phyloP scores from a whole-genome alignment of 345 rosid genomes.

The Bruguiera parviflora region DNA sequence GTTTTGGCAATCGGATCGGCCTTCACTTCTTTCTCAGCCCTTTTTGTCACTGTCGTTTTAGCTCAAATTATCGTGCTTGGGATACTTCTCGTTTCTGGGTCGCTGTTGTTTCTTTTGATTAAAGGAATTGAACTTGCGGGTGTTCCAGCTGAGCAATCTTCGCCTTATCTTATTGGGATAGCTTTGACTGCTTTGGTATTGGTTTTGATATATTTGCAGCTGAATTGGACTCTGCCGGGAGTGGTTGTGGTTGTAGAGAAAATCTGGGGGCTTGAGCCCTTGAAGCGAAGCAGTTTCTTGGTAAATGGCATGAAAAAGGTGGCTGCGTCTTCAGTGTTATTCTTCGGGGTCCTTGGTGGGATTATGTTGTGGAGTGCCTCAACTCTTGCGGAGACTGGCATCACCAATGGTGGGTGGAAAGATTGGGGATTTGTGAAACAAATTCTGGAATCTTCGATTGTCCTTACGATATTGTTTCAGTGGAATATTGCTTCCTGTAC shows the following conservation, averaged over 20 bases:
- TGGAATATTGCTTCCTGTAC: slow-evolving; percentile 47
- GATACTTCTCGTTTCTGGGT: slow-evolving; percentile 25
- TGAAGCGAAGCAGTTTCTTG: slow-evolving; percentile 52
- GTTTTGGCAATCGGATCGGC: slow-evolving; percentile 52
- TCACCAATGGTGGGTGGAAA: slow-evolving; percentile 35
- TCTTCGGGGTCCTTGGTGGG: slow-evolving; percentile 25
- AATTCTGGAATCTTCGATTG: slow-evolving; percentile 43
- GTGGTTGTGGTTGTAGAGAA: slow-evolving; percentile 66
- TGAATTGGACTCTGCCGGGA: slow-evolving; percentile 47
- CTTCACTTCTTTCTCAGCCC: slow-evolving; percentile 53
- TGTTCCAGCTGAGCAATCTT: slow-evolving; percentile 23
- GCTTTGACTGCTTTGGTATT: slow-evolving; percentile 11
- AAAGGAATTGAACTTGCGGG: slow-evolving; percentile 28
- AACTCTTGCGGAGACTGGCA: neutral
- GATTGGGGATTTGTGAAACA: slow-evolving; percentile 38
- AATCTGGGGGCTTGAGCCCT: slow-evolving; percentile 56
- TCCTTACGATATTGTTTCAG: slow-evolving; percentile 29
- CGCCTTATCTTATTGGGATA: slow-evolving; percentile 31
- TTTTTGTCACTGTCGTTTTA: slow-evolving; percentile 34
- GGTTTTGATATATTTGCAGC: slow-evolving; percentile 31
- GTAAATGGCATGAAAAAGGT: slow-evolving; percentile 47
- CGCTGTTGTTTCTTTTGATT: slow-evolving; percentile 19
- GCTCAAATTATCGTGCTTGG: slow-evolving; percentile 25
- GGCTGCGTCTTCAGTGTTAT: slow-evolving; percentile 34
- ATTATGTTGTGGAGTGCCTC: slow-evolving; percentile 28